Conservation (phyloP, 148 eudicot species). For the Vaccinium macrocarpon region DNA sequence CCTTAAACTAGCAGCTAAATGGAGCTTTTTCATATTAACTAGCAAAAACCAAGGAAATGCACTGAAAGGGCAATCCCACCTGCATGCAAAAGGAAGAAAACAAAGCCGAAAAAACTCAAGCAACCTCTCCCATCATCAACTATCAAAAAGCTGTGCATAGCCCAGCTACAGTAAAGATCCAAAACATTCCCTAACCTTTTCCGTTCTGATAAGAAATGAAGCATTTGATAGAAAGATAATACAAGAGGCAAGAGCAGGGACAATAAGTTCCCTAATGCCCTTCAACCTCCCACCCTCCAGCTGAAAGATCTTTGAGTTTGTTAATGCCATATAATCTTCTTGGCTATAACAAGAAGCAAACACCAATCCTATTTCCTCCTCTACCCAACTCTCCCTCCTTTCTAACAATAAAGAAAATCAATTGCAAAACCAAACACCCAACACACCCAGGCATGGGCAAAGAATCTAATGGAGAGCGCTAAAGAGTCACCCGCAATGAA, state of each 20-base stretch:
- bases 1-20: background rate
- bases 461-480: background rate
- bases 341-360: background rate
- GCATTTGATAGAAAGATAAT: background rate
- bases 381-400: background rate
- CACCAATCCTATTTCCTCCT: background rate
- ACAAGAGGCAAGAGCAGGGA: background rate
- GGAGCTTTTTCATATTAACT: background rate
- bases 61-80: background rate
- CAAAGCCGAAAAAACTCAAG: background rate
- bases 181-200: background rate
- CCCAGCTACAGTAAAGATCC: background rate
- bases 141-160: background rate
- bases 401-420: background rate
- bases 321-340: background rate
- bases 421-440: background rate
- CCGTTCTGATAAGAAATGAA: background rate
- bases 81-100: background rate
- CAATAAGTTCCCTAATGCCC: background rate
- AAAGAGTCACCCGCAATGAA: background rate
- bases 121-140: background rate
- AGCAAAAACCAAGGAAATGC: background rate
- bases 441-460: background rate
- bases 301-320: background rate
- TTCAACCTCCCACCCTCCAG: conserved; percentile 4